A percentile compares a stretch with the other conserved stretches of the same genome.
These are phyloP conservation scores for Fraxinus platypoda DNA, from an alignment of 305 asterid species.

Conservation along the genomic window DNA sequence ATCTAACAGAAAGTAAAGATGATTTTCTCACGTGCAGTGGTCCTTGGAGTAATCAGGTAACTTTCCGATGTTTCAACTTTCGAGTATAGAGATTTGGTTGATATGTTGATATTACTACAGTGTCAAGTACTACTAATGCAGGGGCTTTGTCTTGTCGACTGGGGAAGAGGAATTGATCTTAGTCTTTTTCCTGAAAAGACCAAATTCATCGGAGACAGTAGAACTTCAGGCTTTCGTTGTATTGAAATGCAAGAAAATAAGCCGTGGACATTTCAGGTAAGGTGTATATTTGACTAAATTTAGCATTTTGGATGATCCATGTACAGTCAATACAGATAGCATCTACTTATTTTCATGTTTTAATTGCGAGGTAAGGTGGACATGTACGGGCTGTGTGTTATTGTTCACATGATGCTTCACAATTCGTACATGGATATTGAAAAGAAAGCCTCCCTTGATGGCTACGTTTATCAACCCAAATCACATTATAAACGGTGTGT, in stretches of 20 bases:
- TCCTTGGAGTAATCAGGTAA: slow-evolving; percentile 90
- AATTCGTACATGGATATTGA: slow-evolving; percentile 81
- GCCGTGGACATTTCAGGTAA: slow-evolving; percentile 94
- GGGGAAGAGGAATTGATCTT: slow-evolving; percentile 94
- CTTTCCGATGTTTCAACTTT: slow-evolving; percentile 1
- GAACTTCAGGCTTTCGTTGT: slow-evolving; percentile 96
- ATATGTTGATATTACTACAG: slow-evolving; percentile 8
- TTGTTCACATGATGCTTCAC: slow-evolving; percentile 87
- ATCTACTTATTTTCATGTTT: not conserved
- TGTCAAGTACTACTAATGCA: slow-evolving; percentile 33
- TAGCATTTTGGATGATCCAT: slow-evolving; percentile 10
- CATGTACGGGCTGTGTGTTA: slow-evolving; percentile 74
- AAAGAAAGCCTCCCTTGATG: slow-evolving; percentile 38
- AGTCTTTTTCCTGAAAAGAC: slow-evolving; percentile 62
- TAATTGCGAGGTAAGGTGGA: slow-evolving; percentile 58
- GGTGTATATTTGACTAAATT: slow-evolving; percentile 4
- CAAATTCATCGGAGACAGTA: slow-evolving; percentile 70
- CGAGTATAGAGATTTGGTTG: not conserved
- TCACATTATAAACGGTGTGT: slow-evolving; percentile 63
- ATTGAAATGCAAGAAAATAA: slow-evolving; percentile 85
- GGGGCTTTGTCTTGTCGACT: slow-evolving; percentile 97
- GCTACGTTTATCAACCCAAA: slow-evolving; percentile 64
- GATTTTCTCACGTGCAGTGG: slow-evolving; percentile 53
- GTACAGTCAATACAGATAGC: not conserved
- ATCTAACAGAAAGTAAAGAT: slow-evolving; percentile 53